phyloP scores from a whole-genome alignment of 306 rosid species.

The Corylus avellana region DNA sequence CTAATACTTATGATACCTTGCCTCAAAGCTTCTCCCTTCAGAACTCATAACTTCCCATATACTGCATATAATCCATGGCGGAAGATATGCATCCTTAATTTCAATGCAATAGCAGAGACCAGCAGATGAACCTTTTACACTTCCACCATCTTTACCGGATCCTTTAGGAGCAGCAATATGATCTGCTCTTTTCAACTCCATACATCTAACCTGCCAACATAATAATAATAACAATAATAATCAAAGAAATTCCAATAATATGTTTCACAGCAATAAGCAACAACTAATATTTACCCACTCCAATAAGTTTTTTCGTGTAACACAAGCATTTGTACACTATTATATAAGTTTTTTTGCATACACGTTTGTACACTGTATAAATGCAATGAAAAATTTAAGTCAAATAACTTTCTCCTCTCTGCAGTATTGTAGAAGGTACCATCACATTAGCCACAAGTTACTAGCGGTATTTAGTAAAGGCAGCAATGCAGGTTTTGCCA shows the following conservation, averaged over 20 bases:
- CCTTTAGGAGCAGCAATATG: conserved; percentile 48
- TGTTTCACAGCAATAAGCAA: conserved; percentile 16
- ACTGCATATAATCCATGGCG: conserved; percentile 79
- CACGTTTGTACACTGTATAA: not conserved
- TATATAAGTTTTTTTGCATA: no score
- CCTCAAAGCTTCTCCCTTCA: conserved; percentile 80
- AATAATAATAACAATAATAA: not conserved
- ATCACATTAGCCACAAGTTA: not conserved
- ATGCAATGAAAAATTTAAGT: not conserved
- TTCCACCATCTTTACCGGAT: conserved; percentile 49
- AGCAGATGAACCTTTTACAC: conserved; percentile 33
- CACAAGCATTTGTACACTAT: no score
- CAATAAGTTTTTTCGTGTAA: not conserved
- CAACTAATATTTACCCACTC: not conserved
- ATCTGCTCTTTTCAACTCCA: conserved; percentile 71
- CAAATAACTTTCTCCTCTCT: conserved; percentile 2
- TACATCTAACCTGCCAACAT: conserved; percentile 64
- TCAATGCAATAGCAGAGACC: conserved; percentile 68
- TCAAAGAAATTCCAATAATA: conserved; percentile 7
- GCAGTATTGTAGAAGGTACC: not conserved
- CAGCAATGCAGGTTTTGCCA: not conserved
- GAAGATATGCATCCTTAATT: conserved; percentile 73
- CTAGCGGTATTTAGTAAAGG: not conserved
- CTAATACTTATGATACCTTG: conserved; percentile 57
- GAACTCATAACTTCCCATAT: conserved; percentile 63